Conservation (phyloP, 345 rosid species). For the Acer campestre region DNA sequence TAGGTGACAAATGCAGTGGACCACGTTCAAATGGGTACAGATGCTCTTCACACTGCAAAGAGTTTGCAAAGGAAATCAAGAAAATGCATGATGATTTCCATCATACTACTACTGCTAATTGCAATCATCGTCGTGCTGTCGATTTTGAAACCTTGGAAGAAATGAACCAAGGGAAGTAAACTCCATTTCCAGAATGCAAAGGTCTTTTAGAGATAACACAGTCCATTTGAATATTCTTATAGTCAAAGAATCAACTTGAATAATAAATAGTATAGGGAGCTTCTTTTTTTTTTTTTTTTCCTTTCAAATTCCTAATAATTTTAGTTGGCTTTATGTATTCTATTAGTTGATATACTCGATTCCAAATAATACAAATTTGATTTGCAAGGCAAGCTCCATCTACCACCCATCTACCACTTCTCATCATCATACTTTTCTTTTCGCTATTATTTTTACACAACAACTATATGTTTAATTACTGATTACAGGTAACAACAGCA, state of each 20-base stretch:
- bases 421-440: not conserved
- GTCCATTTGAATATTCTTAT: not conserved
- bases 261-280: not conserved
- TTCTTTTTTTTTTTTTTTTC: not conserved
- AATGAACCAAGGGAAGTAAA: constrained; percentile 21
- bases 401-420: constrained; percentile 1
- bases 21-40: constrained; percentile 55
- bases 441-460: no score
- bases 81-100: constrained; percentile 68
- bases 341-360: constrained; percentile 3
- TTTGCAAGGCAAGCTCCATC: constrained; percentile 2
- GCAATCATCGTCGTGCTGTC: constrained; percentile 55
- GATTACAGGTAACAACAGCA: constrained; percentile 1
- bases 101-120: constrained; percentile 53
- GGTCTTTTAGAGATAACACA: not conserved
- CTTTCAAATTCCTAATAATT: not conserved
- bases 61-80: constrained; percentile 56
- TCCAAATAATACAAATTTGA: not conserved
- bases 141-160: constrained; percentile 63
- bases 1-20: constrained; percentile 58
- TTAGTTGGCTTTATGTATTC: constrained; percentile 11
- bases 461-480: constrained; percentile 1
- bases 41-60: constrained; percentile 54
- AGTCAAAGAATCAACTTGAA: not conserved
- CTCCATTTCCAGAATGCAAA: not conserved